phyloP scores from a whole-genome alignment of 169 alveolate species.

The Cryptosporidium canis region DNA sequence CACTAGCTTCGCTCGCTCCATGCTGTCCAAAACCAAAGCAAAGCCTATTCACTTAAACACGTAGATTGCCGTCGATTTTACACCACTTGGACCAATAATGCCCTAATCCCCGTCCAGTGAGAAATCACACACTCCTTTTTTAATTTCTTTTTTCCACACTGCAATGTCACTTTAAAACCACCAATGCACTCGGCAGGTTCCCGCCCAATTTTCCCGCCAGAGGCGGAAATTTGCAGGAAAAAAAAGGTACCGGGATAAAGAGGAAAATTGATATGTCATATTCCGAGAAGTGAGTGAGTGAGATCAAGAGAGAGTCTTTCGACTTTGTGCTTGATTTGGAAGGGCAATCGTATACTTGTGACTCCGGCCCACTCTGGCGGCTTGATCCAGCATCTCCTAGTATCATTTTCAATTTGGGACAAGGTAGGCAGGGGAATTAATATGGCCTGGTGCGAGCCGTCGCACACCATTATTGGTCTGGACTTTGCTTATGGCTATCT shows the following conservation, averaged over 20 bases:
- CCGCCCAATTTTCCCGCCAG: neutral
- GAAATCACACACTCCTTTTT: neutral
- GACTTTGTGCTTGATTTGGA: neutral
- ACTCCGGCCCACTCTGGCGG: neutral
- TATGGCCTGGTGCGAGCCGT: conserved; percentile 55
- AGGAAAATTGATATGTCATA: neutral
- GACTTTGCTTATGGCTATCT: conserved; percentile 23
- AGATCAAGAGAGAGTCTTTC: neutral
- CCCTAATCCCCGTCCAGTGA: neutral
- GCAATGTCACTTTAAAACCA: neutral
- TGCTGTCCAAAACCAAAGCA: neutral
- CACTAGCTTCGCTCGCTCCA: neutral
- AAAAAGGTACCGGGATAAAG: neutral
- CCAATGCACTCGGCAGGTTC: neutral
- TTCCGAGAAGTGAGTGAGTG: neutral
- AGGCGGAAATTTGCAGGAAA: neutral
- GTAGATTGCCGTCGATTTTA: too few relatives aligned
- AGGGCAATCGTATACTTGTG: neutral
- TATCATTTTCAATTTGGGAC: neutral
- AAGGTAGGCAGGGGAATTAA: neutral
- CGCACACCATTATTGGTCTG: conserved; percentile 34
- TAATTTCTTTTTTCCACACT: neutral
- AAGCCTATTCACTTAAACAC: too few relatives aligned
- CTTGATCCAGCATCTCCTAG: neutral
- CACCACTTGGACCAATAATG: neutral